phyloP scores from a whole-genome alignment of 345 rosid species.

The Cardamine occulta region DNA sequence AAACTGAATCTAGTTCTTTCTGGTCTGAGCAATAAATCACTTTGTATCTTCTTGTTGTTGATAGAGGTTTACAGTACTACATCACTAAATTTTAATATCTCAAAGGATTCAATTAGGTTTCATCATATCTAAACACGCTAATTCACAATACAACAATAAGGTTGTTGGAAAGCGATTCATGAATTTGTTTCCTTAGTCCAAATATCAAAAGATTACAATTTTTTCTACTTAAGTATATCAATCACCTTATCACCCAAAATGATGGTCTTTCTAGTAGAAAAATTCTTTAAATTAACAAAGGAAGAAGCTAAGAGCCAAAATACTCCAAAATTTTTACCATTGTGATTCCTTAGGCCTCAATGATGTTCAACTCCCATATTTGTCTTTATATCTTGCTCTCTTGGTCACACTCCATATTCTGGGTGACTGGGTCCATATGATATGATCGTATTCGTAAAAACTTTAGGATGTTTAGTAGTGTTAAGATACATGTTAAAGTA shows the following conservation, averaged over 20 bases:
- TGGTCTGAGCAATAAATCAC: background rate
- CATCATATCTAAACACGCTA: background rate
- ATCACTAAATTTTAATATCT: background rate
- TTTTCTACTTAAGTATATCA: background rate
- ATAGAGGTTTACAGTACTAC: background rate
- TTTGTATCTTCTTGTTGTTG: background rate
- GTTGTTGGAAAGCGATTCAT: constrained; percentile 4
- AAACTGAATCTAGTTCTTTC: background rate
- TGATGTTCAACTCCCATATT: constrained; percentile 11
- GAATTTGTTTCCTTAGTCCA: constrained; percentile 4
- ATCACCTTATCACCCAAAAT: too few species aligned
- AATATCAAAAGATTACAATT: background rate
- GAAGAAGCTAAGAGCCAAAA: constrained; percentile 18
- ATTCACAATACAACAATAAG: background rate
- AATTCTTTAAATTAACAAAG: too few species aligned
- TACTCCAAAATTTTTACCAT: background rate
- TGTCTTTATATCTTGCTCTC: background rate
- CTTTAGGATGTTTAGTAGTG: background rate
- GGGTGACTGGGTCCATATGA: background rate
- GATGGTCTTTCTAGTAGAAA: too few species aligned
- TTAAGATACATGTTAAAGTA: background rate
- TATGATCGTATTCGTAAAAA: background rate
- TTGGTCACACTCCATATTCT: background rate
- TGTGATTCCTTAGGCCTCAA: constrained; percentile 13
- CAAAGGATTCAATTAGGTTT: background rate